Conservation (phyloP, 345 rosid species). For the Gossypium stocksii region DNA sequence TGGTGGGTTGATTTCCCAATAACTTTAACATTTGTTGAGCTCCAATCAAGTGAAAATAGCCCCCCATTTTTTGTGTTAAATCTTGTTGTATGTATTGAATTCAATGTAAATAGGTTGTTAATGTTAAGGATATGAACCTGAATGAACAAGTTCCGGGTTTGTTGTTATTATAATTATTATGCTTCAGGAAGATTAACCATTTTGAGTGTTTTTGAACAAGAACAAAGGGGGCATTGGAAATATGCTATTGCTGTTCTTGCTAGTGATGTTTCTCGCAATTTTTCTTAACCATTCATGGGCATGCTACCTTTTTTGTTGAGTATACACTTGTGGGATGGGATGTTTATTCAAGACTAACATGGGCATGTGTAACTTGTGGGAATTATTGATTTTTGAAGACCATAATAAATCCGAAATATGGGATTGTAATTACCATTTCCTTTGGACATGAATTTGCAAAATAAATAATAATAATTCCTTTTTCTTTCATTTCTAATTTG, state of each 20-base stretch:
- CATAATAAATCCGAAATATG: too few relatives aligned
- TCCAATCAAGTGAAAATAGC: constrained; percentile 22
- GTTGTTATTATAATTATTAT: too few relatives aligned
- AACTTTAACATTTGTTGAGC: constrained; percentile 8
- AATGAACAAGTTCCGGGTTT: constrained; percentile 16
- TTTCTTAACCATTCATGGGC: not conserved
- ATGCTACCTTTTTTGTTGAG: not conserved
- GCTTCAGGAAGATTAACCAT: not conserved
- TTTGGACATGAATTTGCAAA: too few relatives aligned
- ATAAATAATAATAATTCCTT: too few relatives aligned
- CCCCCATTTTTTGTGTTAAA: constrained; percentile 6
- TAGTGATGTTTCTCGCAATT: not conserved
- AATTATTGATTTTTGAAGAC: too few relatives aligned
- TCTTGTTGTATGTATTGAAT: constrained; percentile 12
- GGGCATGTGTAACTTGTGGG: too few relatives aligned
- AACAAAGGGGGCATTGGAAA: not conserved
- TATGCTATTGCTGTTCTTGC: not conserved
- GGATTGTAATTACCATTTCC: too few relatives aligned
- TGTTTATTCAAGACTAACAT: too few relatives aligned
- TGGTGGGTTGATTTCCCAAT: constrained; percentile 5
- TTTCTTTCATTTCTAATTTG: too few relatives aligned
- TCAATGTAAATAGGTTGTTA: constrained; percentile 26
- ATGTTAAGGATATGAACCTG: constrained; percentile 6
- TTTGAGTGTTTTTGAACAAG: not conserved
- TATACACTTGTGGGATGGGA: not conserved